Percentiles rank a stretch among this genome's conserved stretches.
Conservation (phyloP, 1,139 yeast genomes). For the Pichia sp. region DNA sequence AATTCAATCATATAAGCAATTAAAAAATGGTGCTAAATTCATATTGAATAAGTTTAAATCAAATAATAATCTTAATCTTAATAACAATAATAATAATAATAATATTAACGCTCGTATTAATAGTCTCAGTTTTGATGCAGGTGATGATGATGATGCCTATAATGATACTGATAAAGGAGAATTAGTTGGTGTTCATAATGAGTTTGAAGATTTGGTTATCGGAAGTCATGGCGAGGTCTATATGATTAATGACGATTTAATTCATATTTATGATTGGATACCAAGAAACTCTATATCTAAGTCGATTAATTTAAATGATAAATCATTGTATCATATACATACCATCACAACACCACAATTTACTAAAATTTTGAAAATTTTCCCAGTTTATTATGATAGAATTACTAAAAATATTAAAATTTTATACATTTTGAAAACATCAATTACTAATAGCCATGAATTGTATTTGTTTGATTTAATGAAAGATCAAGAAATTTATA, state of each 20-base stretch:
- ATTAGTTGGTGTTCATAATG: not conserved
- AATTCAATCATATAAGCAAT: conserved; percentile 5
- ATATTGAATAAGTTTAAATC: conserved; percentile 3
- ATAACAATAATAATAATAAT: not conserved
- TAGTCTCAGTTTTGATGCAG: not conserved
- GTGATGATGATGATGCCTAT: not conserved
- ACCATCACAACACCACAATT: not conserved
- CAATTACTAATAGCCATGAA: not conserved
- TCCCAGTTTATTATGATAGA: not conserved
- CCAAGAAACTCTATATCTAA: not conserved
- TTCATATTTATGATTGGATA: conserved; percentile 1
- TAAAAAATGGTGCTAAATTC: conserved; percentile 8
- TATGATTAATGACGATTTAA: not conserved
- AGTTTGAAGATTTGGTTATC: not conserved
- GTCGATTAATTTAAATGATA: not conserved
- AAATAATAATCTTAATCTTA: not conserved
- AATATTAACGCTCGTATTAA: not conserved
- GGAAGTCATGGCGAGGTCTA: conserved; percentile 1
- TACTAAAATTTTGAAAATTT: not conserved
- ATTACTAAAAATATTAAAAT: not conserved
- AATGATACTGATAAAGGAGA: not conserved
- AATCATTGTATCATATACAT: not conserved
- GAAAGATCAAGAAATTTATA: not conserved
- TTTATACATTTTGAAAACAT: not conserved
- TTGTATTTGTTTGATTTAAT: not conserved